A percentile compares a stretch with the other conserved stretches of the same genome.
Conservation (phyloP, 345 rosid species). For the Eucalyptus shirleyi region DNA sequence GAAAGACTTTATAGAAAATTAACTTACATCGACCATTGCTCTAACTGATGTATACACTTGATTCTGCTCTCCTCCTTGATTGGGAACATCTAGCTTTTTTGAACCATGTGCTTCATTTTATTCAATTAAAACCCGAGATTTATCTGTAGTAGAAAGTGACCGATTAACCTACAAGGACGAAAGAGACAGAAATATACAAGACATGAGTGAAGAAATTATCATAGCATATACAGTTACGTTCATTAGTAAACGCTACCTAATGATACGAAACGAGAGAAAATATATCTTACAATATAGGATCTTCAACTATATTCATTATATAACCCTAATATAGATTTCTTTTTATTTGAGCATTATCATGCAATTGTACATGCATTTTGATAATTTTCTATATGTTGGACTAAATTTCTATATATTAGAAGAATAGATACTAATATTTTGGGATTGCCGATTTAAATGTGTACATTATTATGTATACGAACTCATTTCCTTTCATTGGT, state of each 20-base stretch:
- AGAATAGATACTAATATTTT: background rate
- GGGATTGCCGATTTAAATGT: background rate
- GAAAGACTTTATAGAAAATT: background rate
- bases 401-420: background rate
- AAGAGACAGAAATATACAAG: background rate
- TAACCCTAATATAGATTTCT: background rate
- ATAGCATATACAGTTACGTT: background rate
- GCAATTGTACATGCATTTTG: background rate
- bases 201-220: background rate
- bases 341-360: background rate
- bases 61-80: background rate
- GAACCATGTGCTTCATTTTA: background rate
- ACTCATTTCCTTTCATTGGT: background rate
- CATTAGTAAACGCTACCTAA: fast-evolving
- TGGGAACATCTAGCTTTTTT: background rate
- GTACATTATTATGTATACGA: background rate
- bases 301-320: background rate
- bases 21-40: background rate
- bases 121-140: background rate
- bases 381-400: background rate
- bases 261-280: background rate
- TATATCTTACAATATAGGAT: background rate
- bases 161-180: background rate
- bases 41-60: background rate
- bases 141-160: background rate